Percentiles rank a stretch among this genome's conserved stretches.
These are phyloP conservation scores for Arabis alpina DNA, from an alignment of 345 rosid species.

Conservation along the genomic window DNA sequence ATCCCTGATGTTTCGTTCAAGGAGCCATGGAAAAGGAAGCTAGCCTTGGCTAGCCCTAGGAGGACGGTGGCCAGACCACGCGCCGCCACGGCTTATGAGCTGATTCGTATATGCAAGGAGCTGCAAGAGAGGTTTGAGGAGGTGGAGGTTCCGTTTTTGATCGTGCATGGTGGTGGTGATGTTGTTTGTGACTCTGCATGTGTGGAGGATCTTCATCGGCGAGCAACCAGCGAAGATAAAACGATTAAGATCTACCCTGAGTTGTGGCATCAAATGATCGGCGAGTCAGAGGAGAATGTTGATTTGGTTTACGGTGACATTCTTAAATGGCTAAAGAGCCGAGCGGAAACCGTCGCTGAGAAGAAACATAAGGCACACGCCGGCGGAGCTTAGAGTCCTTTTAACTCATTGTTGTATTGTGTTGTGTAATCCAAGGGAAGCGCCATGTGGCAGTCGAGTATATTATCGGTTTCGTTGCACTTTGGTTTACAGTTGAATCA, in stretches of 20 bases:
- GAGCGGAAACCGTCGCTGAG: conserved; percentile 27
- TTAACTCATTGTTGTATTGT: conserved; percentile 1
- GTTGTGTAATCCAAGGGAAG: not conserved
- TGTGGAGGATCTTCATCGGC: conserved; percentile 68
- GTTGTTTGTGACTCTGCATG: conserved; percentile 76
- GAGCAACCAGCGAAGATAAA: conserved; percentile 69
- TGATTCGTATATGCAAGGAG: conserved; percentile 70
- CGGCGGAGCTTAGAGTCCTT: conserved; percentile 21
- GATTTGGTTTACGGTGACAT: conserved; percentile 42
- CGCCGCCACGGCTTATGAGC: conserved; percentile 87
- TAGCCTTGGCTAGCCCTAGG: conserved; percentile 72
- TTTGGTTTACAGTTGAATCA: conserved; percentile 33
- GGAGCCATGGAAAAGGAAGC: conserved; percentile 83
- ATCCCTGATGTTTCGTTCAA: conserved; percentile 72
- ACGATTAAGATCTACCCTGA: conserved; percentile 74
- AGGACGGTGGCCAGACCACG: conserved; percentile 72
- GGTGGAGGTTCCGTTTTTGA: conserved; percentile 74
- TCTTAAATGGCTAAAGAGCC: conserved; percentile 32
- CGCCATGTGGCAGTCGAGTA: conserved; percentile 31
- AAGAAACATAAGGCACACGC: conserved; percentile 35
- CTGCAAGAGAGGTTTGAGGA: conserved; percentile 82
- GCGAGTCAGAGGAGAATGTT: conserved; percentile 36
- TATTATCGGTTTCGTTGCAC: conserved; percentile 15
- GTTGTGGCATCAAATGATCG: conserved; percentile 76
- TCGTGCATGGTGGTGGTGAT: conserved; percentile 82